Evolutionary conservation across 1,139 yeast species (phyloP).

Genomic region (Pichia sp.): DNA sequence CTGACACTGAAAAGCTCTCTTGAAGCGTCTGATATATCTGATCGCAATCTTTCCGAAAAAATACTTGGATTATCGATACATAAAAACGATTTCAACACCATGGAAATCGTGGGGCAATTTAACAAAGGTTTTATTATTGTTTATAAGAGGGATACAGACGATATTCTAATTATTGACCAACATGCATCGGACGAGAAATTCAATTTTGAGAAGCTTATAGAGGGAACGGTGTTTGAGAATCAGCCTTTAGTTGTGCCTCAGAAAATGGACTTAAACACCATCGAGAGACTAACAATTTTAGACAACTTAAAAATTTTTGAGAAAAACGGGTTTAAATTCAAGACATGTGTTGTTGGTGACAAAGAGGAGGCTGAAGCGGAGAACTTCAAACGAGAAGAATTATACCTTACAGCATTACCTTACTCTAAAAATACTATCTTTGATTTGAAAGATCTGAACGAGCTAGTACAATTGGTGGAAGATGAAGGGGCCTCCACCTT

Average conservation of each 20-base stretch:
- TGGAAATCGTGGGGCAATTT: conserved; percentile 88
- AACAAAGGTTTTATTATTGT: conserved; percentile 87
- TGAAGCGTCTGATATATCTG: conserved; percentile 27
- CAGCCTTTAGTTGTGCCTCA: conserved; percentile 74
- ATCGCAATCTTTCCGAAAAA: conserved; percentile 49
- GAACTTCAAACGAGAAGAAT: conserved; percentile 43
- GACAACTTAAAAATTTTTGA: conserved; percentile 56
- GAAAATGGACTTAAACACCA: conserved; percentile 58
- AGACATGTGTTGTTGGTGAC: conserved; percentile 38
- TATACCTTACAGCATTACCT: conserved; percentile 56
- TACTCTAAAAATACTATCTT: conserved; percentile 66
- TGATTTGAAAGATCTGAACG: conserved; percentile 65
- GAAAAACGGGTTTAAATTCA: conserved; percentile 71
- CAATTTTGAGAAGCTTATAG: conserved; percentile 72
- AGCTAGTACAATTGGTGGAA: conserved; percentile 60
- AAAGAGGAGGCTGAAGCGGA: conserved; percentile 49
- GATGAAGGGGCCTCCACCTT: conserved; percentile 34
- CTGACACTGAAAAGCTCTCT: conserved; percentile 3
- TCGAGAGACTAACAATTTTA: conserved; percentile 69
- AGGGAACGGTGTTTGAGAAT: conserved; percentile 50
- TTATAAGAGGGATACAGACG: conserved; percentile 30
- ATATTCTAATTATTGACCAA: conserved; percentile 82
- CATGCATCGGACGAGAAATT: conserved; percentile 96
- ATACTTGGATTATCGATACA: conserved; percentile 51
- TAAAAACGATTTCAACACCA: conserved; percentile 59